Conservation (phyloP, 1,284 basidiomycete species). For the Pseudomicrostroma phylloplanum region DNA sequence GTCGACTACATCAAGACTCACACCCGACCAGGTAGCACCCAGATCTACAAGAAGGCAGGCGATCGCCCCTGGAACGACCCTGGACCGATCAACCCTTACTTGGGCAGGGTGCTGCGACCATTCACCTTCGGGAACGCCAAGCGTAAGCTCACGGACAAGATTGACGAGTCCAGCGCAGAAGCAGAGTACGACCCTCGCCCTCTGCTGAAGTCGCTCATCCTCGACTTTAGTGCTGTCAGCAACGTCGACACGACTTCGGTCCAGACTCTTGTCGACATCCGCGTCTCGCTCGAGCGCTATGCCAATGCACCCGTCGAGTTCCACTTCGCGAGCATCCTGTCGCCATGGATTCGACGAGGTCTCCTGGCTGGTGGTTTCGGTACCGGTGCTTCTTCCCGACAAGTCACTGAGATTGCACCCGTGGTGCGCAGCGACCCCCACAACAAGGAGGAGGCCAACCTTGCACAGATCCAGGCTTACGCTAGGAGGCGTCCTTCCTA, state of each 20-base stretch:
- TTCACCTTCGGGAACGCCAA: constrained; percentile 26
- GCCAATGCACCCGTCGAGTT: constrained; percentile 72
- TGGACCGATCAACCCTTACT: constrained; percentile 41
- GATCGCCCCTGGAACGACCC: constrained; percentile 96
- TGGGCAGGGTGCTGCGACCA: constrained; percentile 26
- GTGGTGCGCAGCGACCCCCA: constrained; percentile 58
- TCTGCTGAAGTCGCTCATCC: constrained; percentile 71
- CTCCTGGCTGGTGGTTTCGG: constrained; percentile 38
- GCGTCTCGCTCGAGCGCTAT: constrained; percentile 80
- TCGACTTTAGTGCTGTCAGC: constrained; percentile 77
- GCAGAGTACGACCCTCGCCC: constrained; percentile 58
- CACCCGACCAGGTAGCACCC: constrained; percentile 66
- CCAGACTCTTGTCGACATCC: constrained; percentile 82
- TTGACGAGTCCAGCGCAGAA: constrained; percentile 51
- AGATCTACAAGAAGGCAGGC: constrained; percentile 43
- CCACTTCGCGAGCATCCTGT: constrained; percentile 80
- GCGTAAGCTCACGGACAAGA: constrained; percentile 5
- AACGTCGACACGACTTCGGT: constrained; percentile 70
- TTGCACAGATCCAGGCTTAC: neutral
- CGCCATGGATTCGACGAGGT: constrained; percentile 74
- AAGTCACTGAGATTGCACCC: constrained; percentile 31
- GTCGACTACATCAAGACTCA: constrained; percentile 73
- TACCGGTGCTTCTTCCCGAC: constrained; percentile 21
- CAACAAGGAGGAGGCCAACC: neutral
- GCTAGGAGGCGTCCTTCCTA: neutral